Evolutionary conservation across 75 land plant species (phyloP).

Genomic region (Selaginella moellendorffii): DNA sequence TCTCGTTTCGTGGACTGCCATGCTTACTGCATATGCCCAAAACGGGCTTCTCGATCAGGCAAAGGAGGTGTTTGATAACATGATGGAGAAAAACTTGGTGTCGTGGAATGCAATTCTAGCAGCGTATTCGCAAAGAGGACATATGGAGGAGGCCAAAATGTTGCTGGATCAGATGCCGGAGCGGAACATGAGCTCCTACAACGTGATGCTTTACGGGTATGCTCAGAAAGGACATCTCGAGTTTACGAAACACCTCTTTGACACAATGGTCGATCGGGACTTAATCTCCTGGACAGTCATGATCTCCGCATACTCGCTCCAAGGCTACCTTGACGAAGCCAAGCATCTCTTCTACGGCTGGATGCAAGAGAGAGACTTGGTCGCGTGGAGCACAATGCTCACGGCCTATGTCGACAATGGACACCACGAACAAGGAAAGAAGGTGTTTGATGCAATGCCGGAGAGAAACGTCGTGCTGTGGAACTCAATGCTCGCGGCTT

Average conservation of each 20-base stretch:
- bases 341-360: neutral
- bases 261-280: neutral
- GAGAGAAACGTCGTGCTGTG: neutral
- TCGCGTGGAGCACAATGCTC: neutral
- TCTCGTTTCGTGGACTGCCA: neutral
- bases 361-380: neutral
- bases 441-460: neutral
- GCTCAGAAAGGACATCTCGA: neutral
- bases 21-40: neutral
- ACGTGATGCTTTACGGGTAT: neutral
- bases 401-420: neutral
- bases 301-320: neutral
- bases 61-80: neutral
- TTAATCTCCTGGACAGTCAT: neutral
- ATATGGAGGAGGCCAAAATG: neutral
- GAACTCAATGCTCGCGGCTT: neutral
- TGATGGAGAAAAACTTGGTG: neutral
- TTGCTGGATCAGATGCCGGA: neutral
- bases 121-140: neutral
- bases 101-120: neutral
- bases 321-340: neutral
- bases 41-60: neutral
- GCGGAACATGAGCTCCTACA: neutral
- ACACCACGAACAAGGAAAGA: neutral
- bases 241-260: neutral